phyloP scores from a whole-genome alignment of 306 rosid species.

The Medicago truncatula region DNA sequence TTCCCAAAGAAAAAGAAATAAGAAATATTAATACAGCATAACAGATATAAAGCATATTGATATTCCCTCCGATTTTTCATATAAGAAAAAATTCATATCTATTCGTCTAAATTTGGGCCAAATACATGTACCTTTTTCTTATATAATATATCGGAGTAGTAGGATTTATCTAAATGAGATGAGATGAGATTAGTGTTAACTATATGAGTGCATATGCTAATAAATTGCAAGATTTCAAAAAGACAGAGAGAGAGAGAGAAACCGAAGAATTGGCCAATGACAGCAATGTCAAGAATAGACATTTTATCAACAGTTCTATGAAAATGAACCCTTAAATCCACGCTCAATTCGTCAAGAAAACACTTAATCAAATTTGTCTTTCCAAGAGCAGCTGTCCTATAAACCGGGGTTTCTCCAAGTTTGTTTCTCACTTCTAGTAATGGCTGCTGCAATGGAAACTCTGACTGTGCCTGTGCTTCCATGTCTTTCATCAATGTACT shows the following conservation, averaged over 20 bases:
- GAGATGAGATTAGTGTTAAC: background rate
- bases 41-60: no score
- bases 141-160: no score
- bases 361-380: conserved; percentile 23
- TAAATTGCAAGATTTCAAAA: background rate
- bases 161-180: no score
- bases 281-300: conserved; percentile 52
- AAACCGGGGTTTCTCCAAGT: conserved; percentile 42
- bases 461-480: background rate
- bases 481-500: conserved; percentile 30
- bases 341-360: background rate
- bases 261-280: conserved; percentile 51
- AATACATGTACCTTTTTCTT: no score
- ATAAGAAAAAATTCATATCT: no score
- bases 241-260: background rate
- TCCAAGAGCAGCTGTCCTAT: conserved; percentile 46
- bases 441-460: background rate
- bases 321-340: conserved; percentile 2
- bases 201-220: no score
- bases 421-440: conserved; percentile 25
- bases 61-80: no score
- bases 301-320: conserved; percentile 24
- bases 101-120: background rate
- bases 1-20: no score
- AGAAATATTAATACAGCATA: no score